Percentiles rank a stretch among this genome's conserved stretches.
Evolutionary conservation across 1,284 basidiomycete genomes (phyloP).

Genomic region (Afroboletus lepidellus): DNA sequence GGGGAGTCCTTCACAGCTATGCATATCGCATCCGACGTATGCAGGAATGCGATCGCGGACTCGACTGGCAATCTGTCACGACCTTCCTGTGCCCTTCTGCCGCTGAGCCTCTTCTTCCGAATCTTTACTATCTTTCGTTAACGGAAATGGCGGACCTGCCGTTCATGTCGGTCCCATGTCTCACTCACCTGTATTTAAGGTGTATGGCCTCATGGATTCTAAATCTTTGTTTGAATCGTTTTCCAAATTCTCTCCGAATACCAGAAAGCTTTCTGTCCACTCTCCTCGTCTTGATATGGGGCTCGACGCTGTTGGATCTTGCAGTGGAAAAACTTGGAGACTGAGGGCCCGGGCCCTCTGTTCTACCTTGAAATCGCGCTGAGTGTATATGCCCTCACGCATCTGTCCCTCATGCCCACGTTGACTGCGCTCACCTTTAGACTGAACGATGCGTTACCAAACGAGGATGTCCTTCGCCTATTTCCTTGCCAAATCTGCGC

Average conservation of each 20-base stretch:
- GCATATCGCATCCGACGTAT: neutral
- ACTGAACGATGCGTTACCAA: neutral
- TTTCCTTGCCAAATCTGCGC: neutral
- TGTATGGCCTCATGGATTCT: neutral
- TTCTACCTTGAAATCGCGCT: neutral
- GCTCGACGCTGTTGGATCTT: neutral
- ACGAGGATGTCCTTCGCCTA: neutral
- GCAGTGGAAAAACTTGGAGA: neutral
- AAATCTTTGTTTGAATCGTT: neutral
- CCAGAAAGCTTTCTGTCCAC: neutral
- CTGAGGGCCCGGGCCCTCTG: too few species aligned
- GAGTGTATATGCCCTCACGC: neutral
- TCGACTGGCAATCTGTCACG: neutral
- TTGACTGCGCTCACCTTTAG: neutral
- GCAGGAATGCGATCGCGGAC: neutral
- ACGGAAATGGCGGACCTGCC: neutral
- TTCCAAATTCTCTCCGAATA: neutral
- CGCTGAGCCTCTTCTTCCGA: neutral
- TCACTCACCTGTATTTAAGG: neutral
- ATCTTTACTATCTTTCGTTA: neutral
- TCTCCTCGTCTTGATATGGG: too few species aligned
- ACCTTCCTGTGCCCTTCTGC: neutral
- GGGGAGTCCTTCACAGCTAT: neutral
- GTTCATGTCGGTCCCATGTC: neutral
- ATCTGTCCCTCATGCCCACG: neutral